These are phyloP conservation scores for Spencermartinsiella ligniputridi DNA, from an alignment of 1,139 yeast genomes.

Conservation along the genomic window DNA sequence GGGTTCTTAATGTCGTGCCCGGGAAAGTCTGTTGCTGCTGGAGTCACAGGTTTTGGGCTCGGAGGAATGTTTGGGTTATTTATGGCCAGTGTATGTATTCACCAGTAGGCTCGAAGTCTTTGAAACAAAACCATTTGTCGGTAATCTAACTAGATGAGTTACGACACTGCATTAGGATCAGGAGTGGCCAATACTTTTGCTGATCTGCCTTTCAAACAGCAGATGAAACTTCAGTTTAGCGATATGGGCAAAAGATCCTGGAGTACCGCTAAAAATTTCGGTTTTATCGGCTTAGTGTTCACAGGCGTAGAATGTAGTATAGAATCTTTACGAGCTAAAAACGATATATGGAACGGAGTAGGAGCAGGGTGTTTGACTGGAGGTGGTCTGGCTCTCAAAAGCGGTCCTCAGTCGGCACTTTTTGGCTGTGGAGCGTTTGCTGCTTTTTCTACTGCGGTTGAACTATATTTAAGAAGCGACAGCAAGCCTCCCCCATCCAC, in stretches of 20 bases:
- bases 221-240: slow-evolving; percentile 81
- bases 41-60: slow-evolving; percentile 88
- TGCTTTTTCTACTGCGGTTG: slow-evolving; percentile 89
- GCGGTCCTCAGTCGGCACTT: slow-evolving; percentile 90
- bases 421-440: slow-evolving; percentile 98
- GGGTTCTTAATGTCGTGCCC: slow-evolving; percentile 90
- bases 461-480: slow-evolving; percentile 82
- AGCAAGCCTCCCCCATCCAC: slow-evolving; percentile 78
- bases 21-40: slow-evolving; percentile 87
- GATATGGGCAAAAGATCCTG: slow-evolving; percentile 90
- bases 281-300: slow-evolving; percentile 88
- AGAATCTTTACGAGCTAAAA: slow-evolving; percentile 79
- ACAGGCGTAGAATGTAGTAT: slow-evolving; percentile 93
- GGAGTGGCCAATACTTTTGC: slow-evolving; percentile 49
- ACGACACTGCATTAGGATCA: slow-evolving; percentile 69
- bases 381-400: slow-evolving; percentile 78
- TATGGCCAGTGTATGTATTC: slow-evolving; percentile 77
- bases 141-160: slow-evolving; percentile 46
- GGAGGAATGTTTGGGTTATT: slow-evolving; percentile 96
- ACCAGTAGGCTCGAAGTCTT: not conserved
- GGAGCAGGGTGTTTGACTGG: slow-evolving; percentile 96
- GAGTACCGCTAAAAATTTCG: slow-evolving; percentile 89
- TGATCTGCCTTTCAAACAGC: slow-evolving; percentile 87
- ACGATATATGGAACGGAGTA: slow-evolving; percentile 87
- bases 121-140: not conserved